Evolutionary conservation across 768 basidiomycete genomes (phyloP), one percentile per base, ranked within the genome.

Genomic region (Podaxis sp.): DNA sequence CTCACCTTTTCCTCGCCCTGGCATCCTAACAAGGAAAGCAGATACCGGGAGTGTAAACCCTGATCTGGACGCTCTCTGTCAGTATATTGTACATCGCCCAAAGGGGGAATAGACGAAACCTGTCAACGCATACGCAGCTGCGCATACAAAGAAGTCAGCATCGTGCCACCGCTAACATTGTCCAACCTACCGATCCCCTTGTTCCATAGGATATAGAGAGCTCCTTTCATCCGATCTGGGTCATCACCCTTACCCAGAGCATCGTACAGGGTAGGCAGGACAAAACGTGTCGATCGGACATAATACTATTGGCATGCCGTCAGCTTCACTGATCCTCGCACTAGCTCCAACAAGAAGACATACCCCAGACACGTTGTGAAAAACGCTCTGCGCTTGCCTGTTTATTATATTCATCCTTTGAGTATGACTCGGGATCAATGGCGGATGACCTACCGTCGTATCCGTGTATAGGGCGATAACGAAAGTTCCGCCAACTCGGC

Each of bases 211-310:
- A 91, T 80, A 71, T 95, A 95, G 44, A 96, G 78, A 17, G 93
- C 94, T 7, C 96, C 96, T 76, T 99, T 99, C 87, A 97, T 96
- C 26, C 90, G 83, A 74, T 99, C 95, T 10, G 94, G 90, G 70
- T 96, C 93, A 62, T 84, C 87, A 5, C 91, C 94, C 69, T 86
- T 89, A 60, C 75, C 74, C 54, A 93, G 74, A 4, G 88, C 85
- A 63, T 81, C 78, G 68, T 88, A 86, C 51, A 90, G 73, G 22
- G 76, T 73, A 4, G 89, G 87, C 30, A 91, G 77, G 49, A 83
- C 79, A 65, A 84, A 83, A 68, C 86, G 81, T 30, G 88, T 91
- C 5, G 90, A 90, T 61, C 89, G 84, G 41, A 90, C 78, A 62
- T 84, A 92, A 70, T 87, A 86, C 88, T 90, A 67, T 17, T 58